Evolutionary conservation across 179 eudicot species (phyloP).

Genomic region (Actinidia chinensis): DNA sequence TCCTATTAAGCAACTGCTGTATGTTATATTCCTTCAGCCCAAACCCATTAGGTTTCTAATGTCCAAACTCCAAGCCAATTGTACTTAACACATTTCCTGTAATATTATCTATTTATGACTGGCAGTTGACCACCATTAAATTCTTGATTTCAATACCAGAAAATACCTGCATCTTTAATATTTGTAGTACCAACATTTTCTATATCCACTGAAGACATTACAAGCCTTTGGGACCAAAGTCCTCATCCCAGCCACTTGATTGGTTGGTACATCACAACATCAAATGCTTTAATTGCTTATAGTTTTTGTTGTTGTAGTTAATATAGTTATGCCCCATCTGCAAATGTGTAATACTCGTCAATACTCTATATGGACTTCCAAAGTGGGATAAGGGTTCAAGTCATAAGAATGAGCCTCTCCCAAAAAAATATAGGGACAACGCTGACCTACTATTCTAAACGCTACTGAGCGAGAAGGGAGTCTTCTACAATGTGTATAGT

Average conservation of each 20-base stretch:
- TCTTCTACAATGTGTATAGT: too few species aligned
- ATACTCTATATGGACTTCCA: not conserved
- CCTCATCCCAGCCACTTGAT: not conserved
- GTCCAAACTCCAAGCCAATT: too few species aligned
- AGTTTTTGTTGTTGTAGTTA: conserved; percentile 4
- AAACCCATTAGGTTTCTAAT: too few species aligned
- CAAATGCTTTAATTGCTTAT: not conserved
- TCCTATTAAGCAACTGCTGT: too few species aligned
- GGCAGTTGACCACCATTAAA: not conserved
- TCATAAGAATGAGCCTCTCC: too few species aligned
- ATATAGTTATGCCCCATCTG: not conserved
- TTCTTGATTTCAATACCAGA: not conserved
- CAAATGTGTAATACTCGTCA: not conserved
- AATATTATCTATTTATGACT: not conserved
- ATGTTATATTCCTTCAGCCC: too few species aligned
- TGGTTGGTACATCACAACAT: not conserved
- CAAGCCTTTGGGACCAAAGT: not conserved
- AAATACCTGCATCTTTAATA: not conserved
- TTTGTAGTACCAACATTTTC: not conserved
- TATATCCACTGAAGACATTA: not conserved
- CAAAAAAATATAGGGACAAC: too few species aligned
- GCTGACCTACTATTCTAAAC: too few species aligned
- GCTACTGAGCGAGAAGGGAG: too few species aligned
- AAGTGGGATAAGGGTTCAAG: too few species aligned
- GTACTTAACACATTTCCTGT: not conserved